Conservation (phyloP, 176 grass and related monocot species). For the Neostapfia colusana region DNA sequence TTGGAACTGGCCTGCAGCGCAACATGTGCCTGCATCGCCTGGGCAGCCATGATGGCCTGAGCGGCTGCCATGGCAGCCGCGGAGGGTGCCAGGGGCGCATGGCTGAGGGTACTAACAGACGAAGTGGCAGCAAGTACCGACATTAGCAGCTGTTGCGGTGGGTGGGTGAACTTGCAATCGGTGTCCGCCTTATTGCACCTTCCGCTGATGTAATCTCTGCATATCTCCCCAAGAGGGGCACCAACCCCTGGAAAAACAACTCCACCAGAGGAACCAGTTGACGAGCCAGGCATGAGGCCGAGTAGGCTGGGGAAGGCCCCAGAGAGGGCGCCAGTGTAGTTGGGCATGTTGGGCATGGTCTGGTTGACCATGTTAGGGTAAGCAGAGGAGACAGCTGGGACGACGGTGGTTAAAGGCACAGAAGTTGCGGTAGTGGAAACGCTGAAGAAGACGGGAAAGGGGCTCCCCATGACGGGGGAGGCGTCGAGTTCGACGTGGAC, state of each 20-base stretch:
- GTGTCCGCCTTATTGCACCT: constrained; percentile 52
- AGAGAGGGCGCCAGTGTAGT: constrained; percentile 66
- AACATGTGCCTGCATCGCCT: constrained; percentile 83
- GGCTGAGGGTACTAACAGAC: constrained; percentile 60
- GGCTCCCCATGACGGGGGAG: constrained; percentile 76
- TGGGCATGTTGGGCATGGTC: constrained; percentile 99
- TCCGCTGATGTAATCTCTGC: constrained; percentile 71
- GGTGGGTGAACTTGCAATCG: constrained; percentile 74
- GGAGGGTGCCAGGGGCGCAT: constrained; percentile 73
- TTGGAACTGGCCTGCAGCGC: constrained; percentile 59
- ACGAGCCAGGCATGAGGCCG: constrained; percentile 50
- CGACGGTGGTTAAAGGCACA: constrained; percentile 29
- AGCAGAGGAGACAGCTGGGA: constrained; percentile 16
- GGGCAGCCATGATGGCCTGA: constrained; percentile 93
- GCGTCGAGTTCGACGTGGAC: constrained; percentile 73
- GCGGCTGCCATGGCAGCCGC: constrained; percentile 95
- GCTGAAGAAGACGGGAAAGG: constrained; percentile 97
- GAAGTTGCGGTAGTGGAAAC: constrained; percentile 22
- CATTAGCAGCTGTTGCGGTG: constrained; percentile 81
- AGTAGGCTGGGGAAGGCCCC: constrained; percentile 59
- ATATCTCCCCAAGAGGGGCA: constrained; percentile 80
- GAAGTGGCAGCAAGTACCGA: constrained; percentile 60
- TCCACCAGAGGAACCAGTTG: constrained; percentile 55
- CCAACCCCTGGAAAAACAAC: constrained; percentile 78
- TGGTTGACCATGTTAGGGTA: constrained; percentile 94